Percentiles rank a stretch among this genome's conserved stretches.
These are phyloP conservation scores for Arthrobotrys sinensis DNA, from an alignment of 2,329 filamentous ascomycete species.

Conservation along the genomic window DNA sequence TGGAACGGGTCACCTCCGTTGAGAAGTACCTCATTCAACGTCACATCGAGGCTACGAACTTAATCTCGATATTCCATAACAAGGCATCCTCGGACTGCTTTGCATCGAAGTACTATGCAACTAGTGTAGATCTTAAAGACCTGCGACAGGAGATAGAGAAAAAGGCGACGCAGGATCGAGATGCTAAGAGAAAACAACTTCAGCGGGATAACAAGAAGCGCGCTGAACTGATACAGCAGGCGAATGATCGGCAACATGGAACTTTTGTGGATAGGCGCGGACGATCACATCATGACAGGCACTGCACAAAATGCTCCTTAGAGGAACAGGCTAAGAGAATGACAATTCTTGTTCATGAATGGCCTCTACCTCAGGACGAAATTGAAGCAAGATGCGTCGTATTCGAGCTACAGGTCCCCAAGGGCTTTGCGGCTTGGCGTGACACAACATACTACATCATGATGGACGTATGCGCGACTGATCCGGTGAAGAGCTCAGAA, in stretches of 20 bases:
- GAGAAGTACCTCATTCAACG: slow-evolving; percentile 71
- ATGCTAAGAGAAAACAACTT: slow-evolving; percentile 67
- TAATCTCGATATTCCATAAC: slow-evolving; percentile 67
- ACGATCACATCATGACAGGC: not conserved
- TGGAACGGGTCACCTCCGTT: slow-evolving; percentile 69
- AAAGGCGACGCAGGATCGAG: slow-evolving; percentile 43
- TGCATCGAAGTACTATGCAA: slow-evolving; percentile 70
- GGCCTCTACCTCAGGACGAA: slow-evolving; percentile 70
- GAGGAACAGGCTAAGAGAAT: slow-evolving; percentile 67
- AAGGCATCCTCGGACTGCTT: slow-evolving; percentile 68
- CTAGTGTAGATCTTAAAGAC: slow-evolving; percentile 68
- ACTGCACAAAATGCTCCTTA: slow-evolving; percentile 66
- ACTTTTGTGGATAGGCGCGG: not conserved
- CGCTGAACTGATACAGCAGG: slow-evolving; percentile 64
- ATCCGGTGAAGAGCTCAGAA: not conserved
- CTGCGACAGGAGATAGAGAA: slow-evolving; percentile 35
- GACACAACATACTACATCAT: slow-evolving; percentile 62
- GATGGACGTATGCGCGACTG: slow-evolving; percentile 33
- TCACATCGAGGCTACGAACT: slow-evolving; percentile 33
- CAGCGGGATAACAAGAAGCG: slow-evolving; percentile 63
- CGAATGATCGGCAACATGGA: not conserved
- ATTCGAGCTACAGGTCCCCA: slow-evolving; percentile 61
- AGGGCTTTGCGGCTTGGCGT: slow-evolving; percentile 57
- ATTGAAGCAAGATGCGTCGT: slow-evolving; percentile 19
- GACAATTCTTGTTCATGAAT: slow-evolving; percentile 72